Base-by-base conservation (phyloP, 164 flowering plant genomes). In the Chloranthus sessilifolius region DNA sequence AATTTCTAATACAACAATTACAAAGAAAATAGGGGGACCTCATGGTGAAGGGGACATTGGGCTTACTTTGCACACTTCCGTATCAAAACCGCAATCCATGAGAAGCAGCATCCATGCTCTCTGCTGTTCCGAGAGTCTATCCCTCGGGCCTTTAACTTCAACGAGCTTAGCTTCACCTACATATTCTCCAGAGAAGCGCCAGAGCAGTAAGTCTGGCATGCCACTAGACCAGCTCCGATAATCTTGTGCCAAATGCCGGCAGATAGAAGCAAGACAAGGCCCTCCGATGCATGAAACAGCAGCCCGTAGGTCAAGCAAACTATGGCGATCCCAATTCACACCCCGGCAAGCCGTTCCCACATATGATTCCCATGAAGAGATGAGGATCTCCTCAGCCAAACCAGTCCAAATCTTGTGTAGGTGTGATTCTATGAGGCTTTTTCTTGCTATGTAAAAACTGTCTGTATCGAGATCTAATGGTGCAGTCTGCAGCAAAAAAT, bases 141-240 rank as follows among this genome's bases (percentile, higher is more conserved):
- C 98, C 25, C 68, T 74, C 0, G 90, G 96, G 24, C 96, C 92
- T 62, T 91, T 88, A 7, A 91, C 96, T 72, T 91, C 98, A 42
- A 85, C 98, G 63, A 91, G 92, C 73, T 88, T 91, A 14, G 95
- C 95, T 71, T 91, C 95, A 19, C 91, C 96, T 21, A n/a, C 44
- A 56, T 75, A 72, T 29, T 75, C 75, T 14, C 71, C 84, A 56
- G 62, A 60, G 60, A 88, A 79, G 29, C 96, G 90, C 98, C 96
- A 91, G 1, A 91, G 62, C 55, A 91, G 55, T 61, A 91, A 63
- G 61, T 91, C 96, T 17, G 98, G 98, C 98, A 91, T 88, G 38
- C 98, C 98, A 45, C 88, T 78, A 8, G 95, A 83, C 98, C 98
- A 91, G 65, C 85, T 85, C 8, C 77, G 50, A 51, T 88, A 88